Percentiles rank a stretch among this genome's conserved stretches.
phyloP scores from a whole-genome alignment of 2,329 filamentous ascomycete genomes.

The Talaromyces funiculosus region DNA sequence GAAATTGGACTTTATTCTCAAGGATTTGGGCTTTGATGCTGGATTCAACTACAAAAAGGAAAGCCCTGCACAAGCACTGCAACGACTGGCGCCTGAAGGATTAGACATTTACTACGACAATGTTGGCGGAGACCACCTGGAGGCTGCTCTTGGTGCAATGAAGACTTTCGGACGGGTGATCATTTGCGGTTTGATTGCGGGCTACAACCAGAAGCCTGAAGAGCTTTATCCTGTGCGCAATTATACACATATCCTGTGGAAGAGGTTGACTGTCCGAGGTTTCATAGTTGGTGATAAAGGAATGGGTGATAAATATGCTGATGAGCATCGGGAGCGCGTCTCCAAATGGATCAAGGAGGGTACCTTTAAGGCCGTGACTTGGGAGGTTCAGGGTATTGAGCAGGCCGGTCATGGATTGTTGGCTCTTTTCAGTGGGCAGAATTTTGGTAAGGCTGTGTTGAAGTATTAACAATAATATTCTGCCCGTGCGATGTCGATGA shows the following conservation, averaged over 20 bases:
- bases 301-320: slow-evolving; percentile 60
- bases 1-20: slow-evolving; percentile 69
- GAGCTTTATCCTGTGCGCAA: slow-evolving; percentile 64
- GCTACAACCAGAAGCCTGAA: slow-evolving; percentile 59
- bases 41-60: slow-evolving; percentile 90
- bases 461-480: slow-evolving; percentile 47
- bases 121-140: slow-evolving; percentile 68
- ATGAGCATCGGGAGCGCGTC: slow-evolving; percentile 71
- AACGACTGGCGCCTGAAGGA: slow-evolving; percentile 66
- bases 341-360: slow-evolving; percentile 72
- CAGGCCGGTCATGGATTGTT: slow-evolving; percentile 67
- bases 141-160: slow-evolving; percentile 59
- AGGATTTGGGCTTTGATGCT: slow-evolving; percentile 64
- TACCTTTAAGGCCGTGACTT: slow-evolving; percentile 63
- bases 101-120: slow-evolving; percentile 83
- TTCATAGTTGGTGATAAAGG: slow-evolving; percentile 66
- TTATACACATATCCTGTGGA: slow-evolving; percentile 58
- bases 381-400: slow-evolving; percentile 70
- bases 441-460: slow-evolving; percentile 80
- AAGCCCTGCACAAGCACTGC: slow-evolving; percentile 60
- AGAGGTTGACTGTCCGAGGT: slow-evolving; percentile 63
- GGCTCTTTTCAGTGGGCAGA: slow-evolving; percentile 69
- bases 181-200: slow-evolving; percentile 63
- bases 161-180: slow-evolving; percentile 63
- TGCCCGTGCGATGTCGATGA: neutral